Percentiles rank a stretch among this genome's conserved stretches.
phyloP scores from a whole-genome alignment of 2,329 filamentous ascomycete species.

The Leptographium procerum region DNA sequence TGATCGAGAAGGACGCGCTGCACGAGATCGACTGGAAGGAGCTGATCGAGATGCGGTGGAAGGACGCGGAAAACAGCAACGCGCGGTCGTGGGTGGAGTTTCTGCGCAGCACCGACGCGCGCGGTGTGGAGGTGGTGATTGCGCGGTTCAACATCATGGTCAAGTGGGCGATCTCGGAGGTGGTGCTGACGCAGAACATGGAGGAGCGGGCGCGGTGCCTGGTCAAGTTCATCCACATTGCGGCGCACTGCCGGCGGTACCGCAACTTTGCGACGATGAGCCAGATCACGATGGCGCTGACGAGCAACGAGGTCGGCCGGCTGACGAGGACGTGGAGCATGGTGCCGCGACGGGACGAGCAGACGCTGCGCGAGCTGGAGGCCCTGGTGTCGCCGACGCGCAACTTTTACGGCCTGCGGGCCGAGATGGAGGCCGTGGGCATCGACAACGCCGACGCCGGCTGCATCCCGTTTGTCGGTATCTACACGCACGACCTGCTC shows the following conservation, averaged over 20 bases:
- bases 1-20: constrained; percentile 76
- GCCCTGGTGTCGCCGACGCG: constrained; percentile 61
- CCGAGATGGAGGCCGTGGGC: constrained; percentile 64
- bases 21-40: constrained; percentile 86
- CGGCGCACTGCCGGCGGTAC: constrained; percentile 60
- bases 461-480: constrained; percentile 75
- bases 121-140: constrained; percentile 72
- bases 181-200: constrained; percentile 59
- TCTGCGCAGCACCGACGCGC: constrained; percentile 57
- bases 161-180: constrained; percentile 74
- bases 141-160: constrained; percentile 82
- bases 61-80: constrained; percentile 51
- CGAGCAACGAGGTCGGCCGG: constrained; percentile 59
- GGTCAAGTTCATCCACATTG: constrained; percentile 74
- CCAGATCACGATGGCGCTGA: constrained; percentile 66
- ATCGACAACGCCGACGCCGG: constrained; percentile 45
- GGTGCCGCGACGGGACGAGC: constrained; percentile 52
- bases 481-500: constrained; percentile 73
- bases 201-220: constrained; percentile 66
- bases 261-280: constrained; percentile 79
- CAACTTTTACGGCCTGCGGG: constrained; percentile 66
- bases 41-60: constrained; percentile 74
- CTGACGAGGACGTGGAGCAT: constrained; percentile 61
- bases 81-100: constrained; percentile 75
- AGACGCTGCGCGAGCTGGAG: constrained; percentile 58